Base-by-base conservation (phyloP, 108 stramenopile species). In the Cyclotella baltica region DNA sequence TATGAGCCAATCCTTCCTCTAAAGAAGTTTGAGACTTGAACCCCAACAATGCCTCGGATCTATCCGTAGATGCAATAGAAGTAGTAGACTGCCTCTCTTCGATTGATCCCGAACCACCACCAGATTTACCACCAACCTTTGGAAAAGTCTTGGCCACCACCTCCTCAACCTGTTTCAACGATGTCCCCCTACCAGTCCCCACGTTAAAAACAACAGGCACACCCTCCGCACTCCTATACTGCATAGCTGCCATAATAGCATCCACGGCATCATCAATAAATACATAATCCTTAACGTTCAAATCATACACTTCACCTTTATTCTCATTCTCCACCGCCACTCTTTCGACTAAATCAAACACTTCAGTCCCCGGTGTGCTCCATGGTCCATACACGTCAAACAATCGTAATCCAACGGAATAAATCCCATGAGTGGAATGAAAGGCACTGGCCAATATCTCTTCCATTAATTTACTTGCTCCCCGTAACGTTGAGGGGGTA, bases 241-340 rank as follows among this genome's bases (percentile, higher is more conserved):
- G 93, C 92, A 95, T 92, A 15, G 93, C 89, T 11, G 83, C 56
- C 83, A 93, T 83, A 40, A 93, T 84, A 1, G 89, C 95, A 84
- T 92, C 90, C 19, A 96, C 77, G n/a, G 92, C 91, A 81, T 96
- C 95, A 72, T 96, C 95, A 59, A 96, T 90, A 79, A 89, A 96
- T 4, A 93, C 84, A 74, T 83, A 96, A 72, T 96, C 95, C 29
- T 86, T 85, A 18, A 88, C 43, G 67, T 71, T 67, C 10, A 20
- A 20, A 27, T 67, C 40, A 23, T 58, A 20, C 3, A 6, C 16
- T 1, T 28, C 52, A 25, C 11, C 16, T 4, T 16, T 25, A 3
- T 27, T 30, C 76, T 77, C 79, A 40, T 62, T 69, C 29, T 48
- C 66, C 8, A 68, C 66, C 35, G 85, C 78, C 11, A 89, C 77